Evolutionary conservation across 176 grass and related monocot species (phyloP), one percentile per base, ranked within the genome.

Genomic region (Olyra latifolia): DNA sequence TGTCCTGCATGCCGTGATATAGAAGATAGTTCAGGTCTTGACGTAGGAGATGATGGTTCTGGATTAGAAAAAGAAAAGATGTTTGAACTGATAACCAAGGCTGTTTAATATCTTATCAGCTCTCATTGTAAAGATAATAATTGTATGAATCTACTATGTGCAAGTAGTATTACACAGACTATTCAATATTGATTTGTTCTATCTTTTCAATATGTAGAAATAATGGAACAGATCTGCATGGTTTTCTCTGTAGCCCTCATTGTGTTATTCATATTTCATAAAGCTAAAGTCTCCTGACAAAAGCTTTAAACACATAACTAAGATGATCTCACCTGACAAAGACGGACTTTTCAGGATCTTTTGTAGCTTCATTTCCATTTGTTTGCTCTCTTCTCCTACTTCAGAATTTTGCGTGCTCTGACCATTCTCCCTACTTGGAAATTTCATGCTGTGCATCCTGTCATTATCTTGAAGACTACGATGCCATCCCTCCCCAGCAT

Each of bases 1-100:
- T 90, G 83, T 64, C 88, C 80, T 13, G 76, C 29, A 71, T 94
- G 83, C 57, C 86, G 80, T 72, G 81, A 85, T 52, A 81, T 78
- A 29, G 86, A 85, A 84, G 76, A 70, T 65, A 79, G 41, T 71
- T 80, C 88, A 70, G 64, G 29, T 19, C 67, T 83, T 32, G 73
- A 69, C 28, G 74, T 29, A 22, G 80, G 28, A 65, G 76, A 61
- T 47, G 86, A 70, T 65, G 79, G 76, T 47, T 88, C 92, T 94
- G 72, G 58, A 81, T 54, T 70, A 81, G 45, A 14, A 82, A 58
- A 59, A 61, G 24, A 44, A 84, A 73, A 53, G 14, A 32, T 52
- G 47, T 28, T 60, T 67, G 22, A 69, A 53, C 14, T 56, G 29
- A 74, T 67, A 56, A 69, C 15, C 24, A 10, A 72, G 55, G 11